Percentiles rank a stretch among this genome's conserved stretches.
phyloP scores from a whole-genome alignment of 495 filamentous ascomycete species.

The Penicillium alfredii region DNA sequence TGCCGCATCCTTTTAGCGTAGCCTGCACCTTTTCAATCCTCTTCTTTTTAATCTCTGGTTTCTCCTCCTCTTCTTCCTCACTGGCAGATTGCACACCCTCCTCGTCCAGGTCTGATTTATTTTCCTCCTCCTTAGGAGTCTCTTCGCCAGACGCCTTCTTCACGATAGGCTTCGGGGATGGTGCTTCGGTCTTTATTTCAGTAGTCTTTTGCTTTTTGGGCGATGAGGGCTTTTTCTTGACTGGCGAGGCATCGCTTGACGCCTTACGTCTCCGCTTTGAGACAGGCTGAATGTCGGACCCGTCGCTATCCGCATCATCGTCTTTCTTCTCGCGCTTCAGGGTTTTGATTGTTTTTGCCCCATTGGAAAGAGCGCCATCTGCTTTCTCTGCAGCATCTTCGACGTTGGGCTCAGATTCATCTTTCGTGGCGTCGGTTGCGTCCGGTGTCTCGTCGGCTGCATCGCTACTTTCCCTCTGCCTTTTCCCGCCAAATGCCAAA shows the following conservation, averaged over 20 bases:
- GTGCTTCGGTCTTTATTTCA: constrained; percentile 11
- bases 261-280: constrained; percentile 35
- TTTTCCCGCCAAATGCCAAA: constrained; percentile 52
- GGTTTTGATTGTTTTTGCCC: constrained; percentile 7
- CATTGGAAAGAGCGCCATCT: constrained; percentile 13
- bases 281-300: constrained; percentile 49
- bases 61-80: constrained; percentile 64
- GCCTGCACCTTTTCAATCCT: constrained; percentile 79
- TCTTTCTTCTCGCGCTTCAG: constrained; percentile 37
- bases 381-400: constrained; percentile 30
- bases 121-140: constrained; percentile 29
- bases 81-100: constrained; percentile 45
- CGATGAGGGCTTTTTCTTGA: constrained; percentile 21
- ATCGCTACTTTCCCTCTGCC: constrained; percentile 22
- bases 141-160: constrained; percentile 36
- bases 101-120: constrained; percentile 36
- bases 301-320: constrained; percentile 39
- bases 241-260: constrained; percentile 6
- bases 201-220: constrained; percentile 22
- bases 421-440: constrained; percentile 23
- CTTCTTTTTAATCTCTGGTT: constrained; percentile 69
- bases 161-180: constrained; percentile 18
- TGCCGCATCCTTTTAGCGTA: constrained; percentile 55
- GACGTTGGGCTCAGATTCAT: constrained; percentile 40
- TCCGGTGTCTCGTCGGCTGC: constrained; percentile 9